Evolutionary conservation across 148 eudicot species (phyloP).

Genomic region (Beta vulgaris): DNA sequence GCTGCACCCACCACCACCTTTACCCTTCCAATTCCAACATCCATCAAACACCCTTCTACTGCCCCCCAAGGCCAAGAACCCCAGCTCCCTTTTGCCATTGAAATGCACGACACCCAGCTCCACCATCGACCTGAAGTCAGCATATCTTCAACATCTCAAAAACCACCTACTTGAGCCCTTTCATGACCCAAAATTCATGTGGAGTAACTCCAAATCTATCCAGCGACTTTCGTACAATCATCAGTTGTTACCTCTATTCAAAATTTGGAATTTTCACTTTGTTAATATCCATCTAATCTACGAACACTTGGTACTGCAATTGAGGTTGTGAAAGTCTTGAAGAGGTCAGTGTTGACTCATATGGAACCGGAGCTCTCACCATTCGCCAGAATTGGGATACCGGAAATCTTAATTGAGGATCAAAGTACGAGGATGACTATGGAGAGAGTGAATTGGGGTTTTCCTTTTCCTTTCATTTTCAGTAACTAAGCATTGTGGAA

Average conservation of each 20-base stretch:
- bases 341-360: background rate
- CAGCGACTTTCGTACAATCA: too few species aligned
- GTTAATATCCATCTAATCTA: background rate
- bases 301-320: background rate
- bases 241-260: too few species aligned
- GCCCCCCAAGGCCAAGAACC: background rate
- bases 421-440: background rate
- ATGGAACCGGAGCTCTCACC: background rate
- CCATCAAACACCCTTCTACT: background rate
- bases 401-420: background rate
- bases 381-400: background rate
- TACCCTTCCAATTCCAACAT: background rate
- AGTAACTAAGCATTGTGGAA: background rate
- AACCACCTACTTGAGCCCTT: background rate
- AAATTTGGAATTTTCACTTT: background rate
- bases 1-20: background rate
- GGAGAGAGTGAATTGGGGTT: background rate
- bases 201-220: background rate
- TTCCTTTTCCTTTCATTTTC: background rate
- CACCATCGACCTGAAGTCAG: background rate
- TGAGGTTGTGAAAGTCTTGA: background rate
- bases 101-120: background rate
- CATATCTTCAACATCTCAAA: background rate
- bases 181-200: background rate
- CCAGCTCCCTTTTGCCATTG: background rate